Conservation (phyloP, 1,139 yeast species). For the Kodamaea arcana region DNA sequence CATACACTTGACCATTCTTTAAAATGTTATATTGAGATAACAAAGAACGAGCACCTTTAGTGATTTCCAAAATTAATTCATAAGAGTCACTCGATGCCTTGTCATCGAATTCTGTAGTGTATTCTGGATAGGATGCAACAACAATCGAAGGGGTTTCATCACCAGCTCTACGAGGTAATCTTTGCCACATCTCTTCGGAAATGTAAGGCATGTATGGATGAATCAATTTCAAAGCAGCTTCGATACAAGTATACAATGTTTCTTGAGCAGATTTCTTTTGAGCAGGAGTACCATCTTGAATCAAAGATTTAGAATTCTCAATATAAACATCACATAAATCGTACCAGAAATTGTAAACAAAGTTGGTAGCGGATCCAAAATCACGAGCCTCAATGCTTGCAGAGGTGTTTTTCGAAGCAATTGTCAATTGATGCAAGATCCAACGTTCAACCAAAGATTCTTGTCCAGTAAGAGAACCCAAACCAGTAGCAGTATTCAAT, state of each 20-base stretch:
- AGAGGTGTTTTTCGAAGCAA: slow-evolving; percentile 62
- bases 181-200: slow-evolving; percentile 98
- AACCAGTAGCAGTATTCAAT: slow-evolving; percentile 37
- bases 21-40: slow-evolving; percentile 84
- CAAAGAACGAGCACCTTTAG: slow-evolving; percentile 89
- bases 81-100: slow-evolving; percentile 65
- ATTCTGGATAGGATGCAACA: slow-evolving; percentile 75
- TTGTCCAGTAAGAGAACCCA: too few relatives aligned
- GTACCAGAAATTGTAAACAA: slow-evolving; percentile 92
- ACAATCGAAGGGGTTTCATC: slow-evolving; percentile 71
- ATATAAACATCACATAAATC: slow-evolving; percentile 96
- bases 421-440: slow-evolving; percentile 84
- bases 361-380: slow-evolving; percentile 81
- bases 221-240: slow-evolving; percentile 84
- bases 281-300: slow-evolving; percentile 81
- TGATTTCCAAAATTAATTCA: slow-evolving; percentile 78
- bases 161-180: slow-evolving; percentile 82
- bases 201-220: slow-evolving; percentile 98
- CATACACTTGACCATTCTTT: slow-evolving; percentile 81
- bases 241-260: slow-evolving; percentile 88
- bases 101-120: slow-evolving; percentile 56
- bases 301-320: slow-evolving; percentile 91
- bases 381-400: slow-evolving; percentile 77
- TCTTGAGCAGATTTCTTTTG: slow-evolving; percentile 90
- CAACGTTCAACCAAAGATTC: slow-evolving; percentile 94